phyloP scores from a whole-genome alignment of 805 yeast species.

The Sugiyamaella smithiae region DNA sequence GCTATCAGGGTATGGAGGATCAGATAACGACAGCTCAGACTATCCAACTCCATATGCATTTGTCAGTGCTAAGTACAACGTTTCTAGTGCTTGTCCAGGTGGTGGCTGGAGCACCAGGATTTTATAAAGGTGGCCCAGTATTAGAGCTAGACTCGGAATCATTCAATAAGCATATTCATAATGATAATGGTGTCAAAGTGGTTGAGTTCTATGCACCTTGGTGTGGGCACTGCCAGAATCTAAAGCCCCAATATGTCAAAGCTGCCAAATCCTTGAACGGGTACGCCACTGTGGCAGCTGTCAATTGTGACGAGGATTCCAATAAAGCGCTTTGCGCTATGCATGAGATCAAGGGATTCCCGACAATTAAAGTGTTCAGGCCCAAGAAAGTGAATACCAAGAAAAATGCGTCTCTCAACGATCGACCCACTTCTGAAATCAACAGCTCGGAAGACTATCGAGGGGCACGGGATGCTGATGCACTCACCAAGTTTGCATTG shows the following conservation, averaged over 20 bases:
- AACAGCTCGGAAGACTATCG: conserved; percentile 24
- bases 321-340: conserved; percentile 69
- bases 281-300: conserved; percentile 48
- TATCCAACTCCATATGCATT: neutral
- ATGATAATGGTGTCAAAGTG: conserved; percentile 72
- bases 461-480: conserved; percentile 31
- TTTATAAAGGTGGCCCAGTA: conserved; percentile 47
- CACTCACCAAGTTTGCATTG: conserved; percentile 29
- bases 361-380: conserved; percentile 76
- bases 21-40: neutral
- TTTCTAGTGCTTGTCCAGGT: neutral
- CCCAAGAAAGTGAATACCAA: conserved; percentile 57
- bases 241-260: conserved; percentile 71
- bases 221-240: conserved; percentile 94
- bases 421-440: conserved; percentile 25
- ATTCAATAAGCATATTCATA: conserved; percentile 64
- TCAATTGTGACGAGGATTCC: conserved; percentile 72
- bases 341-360: conserved; percentile 71
- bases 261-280: conserved; percentile 58
- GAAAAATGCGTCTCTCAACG: conserved; percentile 10
- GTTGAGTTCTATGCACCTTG: conserved; percentile 97
- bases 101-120: conserved; percentile 21
- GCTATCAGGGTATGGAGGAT: too few species aligned
- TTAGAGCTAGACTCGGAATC: conserved; percentile 50
- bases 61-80: neutral